Evolutionary conservation across 2,329 filamentous ascomycete species (phyloP), one percentile per base, ranked within the genome.

Genomic region (Blumeria hordei): DNA sequence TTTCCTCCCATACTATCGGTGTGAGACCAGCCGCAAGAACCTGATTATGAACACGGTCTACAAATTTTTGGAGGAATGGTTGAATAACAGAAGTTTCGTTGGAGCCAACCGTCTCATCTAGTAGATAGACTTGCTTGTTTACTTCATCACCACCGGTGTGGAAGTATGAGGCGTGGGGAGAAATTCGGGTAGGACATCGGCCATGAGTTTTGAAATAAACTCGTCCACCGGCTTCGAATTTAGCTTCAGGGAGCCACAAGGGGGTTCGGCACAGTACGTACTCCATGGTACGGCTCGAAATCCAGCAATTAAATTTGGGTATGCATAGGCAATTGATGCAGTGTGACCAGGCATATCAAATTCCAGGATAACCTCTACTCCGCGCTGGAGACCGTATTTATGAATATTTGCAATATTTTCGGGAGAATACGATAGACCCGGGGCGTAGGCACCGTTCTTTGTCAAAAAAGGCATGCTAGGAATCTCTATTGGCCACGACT

Each of bases 141-240:
- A 93, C 78, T 70, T 94, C 88, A 63, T 94, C 88, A 55, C 88
- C 88, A 47, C 88, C 88, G 0, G 84, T 84, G 69, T 94, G 87
- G 71, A 90, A 93, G 69, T 90, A 78, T 6, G 77, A 70, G 2
- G 81, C 74, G 66, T 85, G 86, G 0, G 81, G 78, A 8, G 71
- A 69, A 10, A 88, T 67, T 33, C 85, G 74, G 87, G 86, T 54
- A 93, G 70, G 28, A 94, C 64, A 64, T 94, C 88, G n/a, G 73
- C 72, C 61, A 87, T 82, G 12, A 94, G 68, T 39, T 68, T 81
- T 56, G 83, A 75, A 10, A 94, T 67, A 66, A 94, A 93, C 1
- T 73, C 68, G 61, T 81, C 74, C 1, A 92, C 85, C 1, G 69
- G 74, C 1, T 78, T 69, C 55, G 78, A 80, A 68, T 92, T 90